A percentile compares a stretch with the other conserved stretches of the same genome.
Evolutionary conservation across 805 yeast species (phyloP).

Genomic region (Nakazawaea sp.): DNA sequence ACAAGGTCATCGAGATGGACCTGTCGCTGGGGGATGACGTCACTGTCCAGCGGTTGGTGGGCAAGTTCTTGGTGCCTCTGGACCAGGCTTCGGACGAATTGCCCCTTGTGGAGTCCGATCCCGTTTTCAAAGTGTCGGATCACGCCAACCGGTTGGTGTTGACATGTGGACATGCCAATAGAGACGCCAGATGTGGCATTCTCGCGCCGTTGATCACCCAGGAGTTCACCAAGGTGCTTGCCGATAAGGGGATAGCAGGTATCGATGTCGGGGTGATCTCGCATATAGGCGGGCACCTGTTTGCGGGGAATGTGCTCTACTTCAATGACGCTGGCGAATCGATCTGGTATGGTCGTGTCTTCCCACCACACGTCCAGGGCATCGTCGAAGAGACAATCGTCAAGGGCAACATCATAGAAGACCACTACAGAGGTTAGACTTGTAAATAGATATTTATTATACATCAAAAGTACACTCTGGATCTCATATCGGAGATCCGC

Average conservation of each 20-base stretch:
- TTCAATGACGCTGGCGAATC: conserved; percentile 37
- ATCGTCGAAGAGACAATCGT: conserved; percentile 49
- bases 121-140: conserved; percentile 13
- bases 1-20: conserved; percentile 30
- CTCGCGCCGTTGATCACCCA: conserved; percentile 50
- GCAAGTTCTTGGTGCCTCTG: conserved; percentile 32
- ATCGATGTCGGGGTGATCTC: conserved; percentile 50
- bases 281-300: conserved; percentile 83
- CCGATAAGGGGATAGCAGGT: conserved; percentile 25
- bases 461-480: conserved; percentile 22
- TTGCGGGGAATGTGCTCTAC: conserved; percentile 73
- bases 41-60: conserved; percentile 29
- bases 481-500: conserved; percentile 45
- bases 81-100: conserved; percentile 11
- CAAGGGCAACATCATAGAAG: conserved; percentile 42
- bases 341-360: conserved; percentile 75
- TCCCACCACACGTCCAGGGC: conserved; percentile 60
- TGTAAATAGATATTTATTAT: too few relatives aligned
- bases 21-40: conserved; percentile 16
- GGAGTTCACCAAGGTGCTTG: conserved; percentile 43
- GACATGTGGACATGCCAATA: conserved; percentile 58
- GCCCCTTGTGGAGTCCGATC: conserved; percentile 2
- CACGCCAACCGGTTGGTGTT: conserved; percentile 30
- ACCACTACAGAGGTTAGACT: conserved; percentile 44
- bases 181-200: conserved; percentile 64